Percentiles rank a stretch among this genome's conserved stretches.
Conservation (phyloP, 225 moss, liverwort and hornwort genomes). For the Lunularia cruciata region DNA sequence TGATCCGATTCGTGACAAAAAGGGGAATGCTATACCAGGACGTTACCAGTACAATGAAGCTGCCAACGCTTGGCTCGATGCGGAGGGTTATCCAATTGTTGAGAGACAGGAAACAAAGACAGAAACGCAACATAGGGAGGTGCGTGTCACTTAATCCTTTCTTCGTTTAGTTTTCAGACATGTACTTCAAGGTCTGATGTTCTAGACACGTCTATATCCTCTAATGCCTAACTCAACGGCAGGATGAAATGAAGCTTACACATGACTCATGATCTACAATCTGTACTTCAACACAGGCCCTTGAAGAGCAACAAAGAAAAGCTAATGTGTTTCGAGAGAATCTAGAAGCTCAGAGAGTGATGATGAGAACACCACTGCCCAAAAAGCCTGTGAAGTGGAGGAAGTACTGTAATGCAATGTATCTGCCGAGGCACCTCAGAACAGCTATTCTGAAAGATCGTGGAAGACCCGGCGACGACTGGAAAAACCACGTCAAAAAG, state of each 20-base stretch:
- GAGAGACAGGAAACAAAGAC: conserved; percentile 43
- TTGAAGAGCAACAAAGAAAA: conserved; percentile 28
- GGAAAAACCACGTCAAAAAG: conserved; percentile 40
- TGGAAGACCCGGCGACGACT: conserved; percentile 44
- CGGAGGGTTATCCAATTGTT: conserved; percentile 39
- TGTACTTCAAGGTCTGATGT: too few relatives aligned
- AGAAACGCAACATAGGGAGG: conserved; percentile 39
- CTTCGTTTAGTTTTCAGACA: neutral
- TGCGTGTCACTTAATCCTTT: conserved; percentile 6
- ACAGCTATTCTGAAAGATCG: conserved; percentile 36
- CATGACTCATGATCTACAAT: neutral
- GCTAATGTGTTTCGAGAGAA: conserved; percentile 38
- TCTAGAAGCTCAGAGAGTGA: conserved; percentile 34
- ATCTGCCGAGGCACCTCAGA: conserved; percentile 37
- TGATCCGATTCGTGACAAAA: conserved; percentile 13
- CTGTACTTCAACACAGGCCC: conserved; percentile 19
- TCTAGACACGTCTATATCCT: too few relatives aligned
- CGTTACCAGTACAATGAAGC: conserved; percentile 35
- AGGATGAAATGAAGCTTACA: neutral
- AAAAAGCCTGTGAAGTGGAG: conserved; percentile 41
- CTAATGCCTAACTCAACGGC: too few relatives aligned
- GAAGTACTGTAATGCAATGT: conserved; percentile 36
- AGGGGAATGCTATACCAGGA: conserved; percentile 38
- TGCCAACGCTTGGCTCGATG: conserved; percentile 32
- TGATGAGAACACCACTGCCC: conserved; percentile 38